Percentiles rank a stretch among this genome's conserved stretches.
phyloP scores from a whole-genome alignment of 2,329 filamentous ascomycete genomes.

The Dendrostoma leiphaemia region DNA sequence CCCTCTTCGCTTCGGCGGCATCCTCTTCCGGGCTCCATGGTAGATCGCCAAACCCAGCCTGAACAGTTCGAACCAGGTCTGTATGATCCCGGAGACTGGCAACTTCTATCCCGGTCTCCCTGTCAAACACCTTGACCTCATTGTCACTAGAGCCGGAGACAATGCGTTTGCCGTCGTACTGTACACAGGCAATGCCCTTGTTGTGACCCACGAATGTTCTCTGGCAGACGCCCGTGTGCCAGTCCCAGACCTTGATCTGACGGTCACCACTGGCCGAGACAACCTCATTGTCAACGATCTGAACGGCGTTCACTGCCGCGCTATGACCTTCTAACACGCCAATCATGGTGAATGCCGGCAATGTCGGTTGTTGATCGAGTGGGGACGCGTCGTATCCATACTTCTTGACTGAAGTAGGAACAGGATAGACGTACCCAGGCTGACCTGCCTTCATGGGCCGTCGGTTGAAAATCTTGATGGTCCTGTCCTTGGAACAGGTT shows the following conservation, averaged over 20 bases:
- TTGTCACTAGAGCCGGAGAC: slow-evolving; percentile 96
- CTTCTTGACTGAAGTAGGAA: slow-evolving; percentile 48
- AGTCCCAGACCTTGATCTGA: slow-evolving; percentile 92
- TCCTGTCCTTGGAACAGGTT: slow-evolving; percentile 96
- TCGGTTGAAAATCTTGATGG: slow-evolving; percentile 95
- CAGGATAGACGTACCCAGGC: slow-evolving; percentile 54
- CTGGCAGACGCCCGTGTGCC: slow-evolving; percentile 72
- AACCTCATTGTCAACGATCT: slow-evolving; percentile 80
- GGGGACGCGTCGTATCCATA: slow-evolving; percentile 50
- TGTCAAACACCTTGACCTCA: slow-evolving; percentile 93
- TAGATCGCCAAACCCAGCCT: slow-evolving; percentile 89
- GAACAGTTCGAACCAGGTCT: slow-evolving; percentile 87
- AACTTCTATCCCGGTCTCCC: slow-evolving; percentile 80
- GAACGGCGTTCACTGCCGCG: slow-evolving; percentile 94
- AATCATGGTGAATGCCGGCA: slow-evolving; percentile 71
- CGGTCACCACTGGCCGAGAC: slow-evolving; percentile 95
- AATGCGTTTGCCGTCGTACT: slow-evolving; percentile 90
- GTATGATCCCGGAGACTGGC: slow-evolving; percentile 80
- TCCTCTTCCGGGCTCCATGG: slow-evolving; percentile 78
- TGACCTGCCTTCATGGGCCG: slow-evolving; percentile 61
- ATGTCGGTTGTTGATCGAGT: slow-evolving; percentile 49
- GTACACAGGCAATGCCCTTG: slow-evolving; percentile 96
- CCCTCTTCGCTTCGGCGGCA: slow-evolving; percentile 65
- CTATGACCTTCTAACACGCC: slow-evolving; percentile 79
- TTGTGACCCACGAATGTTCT: slow-evolving; percentile 82